Base-by-base conservation (phyloP, 352 stramenopile genomes). In the Pythium rishiriense region DNA sequence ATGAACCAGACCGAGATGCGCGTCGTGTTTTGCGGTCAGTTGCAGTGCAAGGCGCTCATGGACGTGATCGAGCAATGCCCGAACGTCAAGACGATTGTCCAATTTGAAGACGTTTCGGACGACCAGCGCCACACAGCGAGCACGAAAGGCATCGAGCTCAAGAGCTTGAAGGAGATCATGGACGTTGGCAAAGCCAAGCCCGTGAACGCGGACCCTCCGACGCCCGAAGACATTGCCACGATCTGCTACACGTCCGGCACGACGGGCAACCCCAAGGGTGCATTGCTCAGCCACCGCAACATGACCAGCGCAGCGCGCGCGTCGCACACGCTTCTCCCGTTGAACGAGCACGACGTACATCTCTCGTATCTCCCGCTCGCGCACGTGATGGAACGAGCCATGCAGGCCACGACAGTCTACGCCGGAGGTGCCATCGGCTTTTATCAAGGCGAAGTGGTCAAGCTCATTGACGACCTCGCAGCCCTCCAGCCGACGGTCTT, bases 341-440 rank as follows among this genome's bases (percentile, higher is more conserved):
- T 72, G 15, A 57, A 74, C 33, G 64, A 74, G 31, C 42, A 63
- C 25, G 58, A 76, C 28, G 57, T 64, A 24, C 57, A 64, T 15
- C 46, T 64, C 17, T 97, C 87, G 21, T 99, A 99, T 75, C 74
- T 99, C 31, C 97, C 96, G n/a, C 72, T 99, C 22, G 82, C 96
- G 0, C 97, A 99, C 73, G 96, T 99, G 31, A 98, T 98, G 58
- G 97, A 99, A 79, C 84, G 96, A 8, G 72, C 88, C 2, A 80
- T 98, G 22, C 88, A 96, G 2, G 83, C 73, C 15, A 81, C 83
- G 25, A 85, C 98, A 83, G 11, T 94, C 96, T 70, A 76, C 70
- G 43, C 88, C 70, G 47, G 96, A 84, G 62, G 91, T 78, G 37
- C 79, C 76, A 43, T 89, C 93, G 37, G 77, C 0, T 83, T 86